These are phyloP conservation scores for Discostella stelligera DNA, from an alignment of 352 stramenopile species.

Conservation along the genomic window DNA sequence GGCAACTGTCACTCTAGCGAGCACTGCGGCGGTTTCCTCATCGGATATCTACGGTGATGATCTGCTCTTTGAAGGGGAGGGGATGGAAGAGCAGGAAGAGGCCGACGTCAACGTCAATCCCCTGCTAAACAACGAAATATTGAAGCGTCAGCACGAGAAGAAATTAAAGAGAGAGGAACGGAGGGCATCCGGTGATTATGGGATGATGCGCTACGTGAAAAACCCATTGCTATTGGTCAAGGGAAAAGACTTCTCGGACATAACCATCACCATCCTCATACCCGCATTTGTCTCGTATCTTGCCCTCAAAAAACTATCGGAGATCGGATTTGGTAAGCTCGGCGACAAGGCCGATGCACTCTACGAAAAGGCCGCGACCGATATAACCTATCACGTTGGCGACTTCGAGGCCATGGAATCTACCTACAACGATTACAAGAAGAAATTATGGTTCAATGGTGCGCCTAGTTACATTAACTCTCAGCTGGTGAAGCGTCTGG, in stretches of 20 bases:
- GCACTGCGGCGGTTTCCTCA: conserved; percentile 25
- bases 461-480: conserved; percentile 41
- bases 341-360: conserved; percentile 38
- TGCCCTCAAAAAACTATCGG: conserved; percentile 34
- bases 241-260: conserved; percentile 59
- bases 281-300: conserved; percentile 52
- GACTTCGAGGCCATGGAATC: conserved; percentile 77
- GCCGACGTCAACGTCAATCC: conserved; percentile 16
- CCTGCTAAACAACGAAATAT: conserved; percentile 51
- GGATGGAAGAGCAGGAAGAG: conserved; percentile 8
- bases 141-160: conserved; percentile 52
- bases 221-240: conserved; percentile 49
- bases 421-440: conserved; percentile 65
- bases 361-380: conserved; percentile 58
- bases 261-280: conserved; percentile 69
- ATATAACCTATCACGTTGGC: conserved; percentile 80
- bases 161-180: conserved; percentile 38
- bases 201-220: conserved; percentile 49
- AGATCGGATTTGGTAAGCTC: conserved; percentile 52
- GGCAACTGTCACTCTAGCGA: conserved; percentile 44
- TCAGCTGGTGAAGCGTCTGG: conserved; percentile 59
- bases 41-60: conserved; percentile 42
- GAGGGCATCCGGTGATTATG: conserved; percentile 25
- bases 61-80: conserved; percentile 29
- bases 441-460: conserved; percentile 61